Evolutionary conservation across 2,329 filamentous ascomycete species (phyloP).

Genomic region (Arthrobotrys pseudoclavata): DNA sequence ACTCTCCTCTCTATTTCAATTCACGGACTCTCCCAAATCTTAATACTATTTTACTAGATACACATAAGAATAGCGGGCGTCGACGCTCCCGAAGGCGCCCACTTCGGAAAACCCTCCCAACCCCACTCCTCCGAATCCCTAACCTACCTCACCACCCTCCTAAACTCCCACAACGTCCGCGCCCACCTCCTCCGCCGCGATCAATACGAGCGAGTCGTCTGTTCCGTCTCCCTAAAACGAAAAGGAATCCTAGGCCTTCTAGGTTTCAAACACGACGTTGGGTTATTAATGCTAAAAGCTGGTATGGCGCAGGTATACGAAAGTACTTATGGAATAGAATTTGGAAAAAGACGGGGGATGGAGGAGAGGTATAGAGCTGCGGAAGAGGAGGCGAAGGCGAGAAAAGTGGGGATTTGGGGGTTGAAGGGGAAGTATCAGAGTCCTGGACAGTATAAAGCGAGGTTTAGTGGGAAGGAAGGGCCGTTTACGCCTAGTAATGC

Average conservation of each 20-base stretch:
- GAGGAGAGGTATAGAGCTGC: slow-evolving; percentile 68
- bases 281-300: slow-evolving; percentile 85
- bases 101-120: slow-evolving; percentile 90
- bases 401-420: slow-evolving; percentile 81
- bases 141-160: slow-evolving; percentile 80
- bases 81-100: slow-evolving; percentile 91
- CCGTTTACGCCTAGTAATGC: slow-evolving; percentile 50
- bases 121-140: slow-evolving; percentile 85
- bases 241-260: slow-evolving; percentile 66
- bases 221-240: slow-evolving; percentile 81
- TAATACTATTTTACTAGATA: slow-evolving; percentile 73
- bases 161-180: slow-evolving; percentile 80
- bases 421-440: slow-evolving; percentile 67
- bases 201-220: slow-evolving; percentile 92
- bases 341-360: slow-evolving; percentile 75
- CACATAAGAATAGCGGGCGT: slow-evolving; percentile 90
- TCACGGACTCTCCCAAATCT: not conserved
- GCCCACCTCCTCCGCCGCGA: slow-evolving; percentile 87
- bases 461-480: slow-evolving; percentile 52
- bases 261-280: slow-evolving; percentile 82
- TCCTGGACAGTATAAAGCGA: slow-evolving; percentile 58
- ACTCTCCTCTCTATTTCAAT: slow-evolving; percentile 63
- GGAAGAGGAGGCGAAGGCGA: slow-evolving; percentile 73
- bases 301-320: slow-evolving; percentile 91
- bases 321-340: slow-evolving; percentile 76